Evolutionary conservation across 164 flowering plant species (phyloP).

Genomic region (Euptelea pleiosperma): DNA sequence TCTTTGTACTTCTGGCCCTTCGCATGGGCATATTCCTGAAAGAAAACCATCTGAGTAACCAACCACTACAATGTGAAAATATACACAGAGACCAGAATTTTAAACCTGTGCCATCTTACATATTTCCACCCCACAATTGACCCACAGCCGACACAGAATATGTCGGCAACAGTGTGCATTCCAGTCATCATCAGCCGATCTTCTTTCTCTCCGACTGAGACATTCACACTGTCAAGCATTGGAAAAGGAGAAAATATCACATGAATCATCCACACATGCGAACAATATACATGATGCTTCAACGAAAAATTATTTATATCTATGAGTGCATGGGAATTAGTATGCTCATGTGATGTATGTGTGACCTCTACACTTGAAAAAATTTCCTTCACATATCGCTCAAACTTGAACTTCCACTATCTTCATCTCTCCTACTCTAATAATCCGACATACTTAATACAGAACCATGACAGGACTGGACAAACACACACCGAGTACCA

Average conservation of each 20-base stretch:
- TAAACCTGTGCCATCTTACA: slow-evolving; percentile 38
- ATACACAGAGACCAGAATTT: not conserved
- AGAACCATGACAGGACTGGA: no score
- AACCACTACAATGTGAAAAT: not conserved
- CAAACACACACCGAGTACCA: no score
- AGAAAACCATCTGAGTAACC: slow-evolving; percentile 8
- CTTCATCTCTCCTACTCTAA: no score
- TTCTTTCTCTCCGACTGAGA: slow-evolving; percentile 57
- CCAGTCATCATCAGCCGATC: slow-evolving; percentile 75
- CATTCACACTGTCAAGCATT: slow-evolving; percentile 53
- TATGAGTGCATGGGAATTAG: no score
- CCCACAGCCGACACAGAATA: slow-evolving; percentile 75
- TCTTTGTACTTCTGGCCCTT: slow-evolving; percentile 62
- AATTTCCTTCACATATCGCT: no score
- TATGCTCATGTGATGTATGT: no score
- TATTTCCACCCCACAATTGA: slow-evolving; percentile 85
- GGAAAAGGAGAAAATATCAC: slow-evolving; percentile 6
- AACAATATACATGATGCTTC: not conserved
- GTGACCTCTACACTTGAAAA: no score
- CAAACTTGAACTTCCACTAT: no score
- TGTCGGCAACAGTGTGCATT: slow-evolving; percentile 70
- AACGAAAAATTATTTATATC: not conserved
- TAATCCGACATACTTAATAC: no score
- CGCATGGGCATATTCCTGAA: slow-evolving; percentile 50
- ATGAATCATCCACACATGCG: not conserved